Conservation (phyloP, 2,329 filamentous ascomycete species). For the Alternaria sp. region DNA sequence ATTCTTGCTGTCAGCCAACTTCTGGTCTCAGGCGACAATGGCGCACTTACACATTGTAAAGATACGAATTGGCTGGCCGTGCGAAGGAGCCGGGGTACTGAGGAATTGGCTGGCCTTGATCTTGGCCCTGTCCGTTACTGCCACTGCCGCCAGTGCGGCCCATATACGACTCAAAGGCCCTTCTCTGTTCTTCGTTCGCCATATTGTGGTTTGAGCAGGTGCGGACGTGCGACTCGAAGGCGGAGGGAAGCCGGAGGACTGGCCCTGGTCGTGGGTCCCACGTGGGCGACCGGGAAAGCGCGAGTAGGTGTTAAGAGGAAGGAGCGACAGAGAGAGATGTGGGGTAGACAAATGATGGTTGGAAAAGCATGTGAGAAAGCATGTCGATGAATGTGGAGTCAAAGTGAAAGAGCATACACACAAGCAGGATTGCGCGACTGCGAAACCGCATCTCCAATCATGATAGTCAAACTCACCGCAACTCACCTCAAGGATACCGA, state of each 20-base stretch:
- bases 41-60: conserved; percentile 36
- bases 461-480: background rate
- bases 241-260: conserved; percentile 16
- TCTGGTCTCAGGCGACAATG: background rate
- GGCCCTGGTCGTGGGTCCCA: conserved; percentile 2
- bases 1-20: conserved; percentile 9
- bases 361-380: background rate
- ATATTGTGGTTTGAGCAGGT: conserved; percentile 22
- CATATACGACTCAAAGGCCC: conserved; percentile 42
- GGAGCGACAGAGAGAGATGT: background rate
- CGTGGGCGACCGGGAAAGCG: conserved; percentile 1
- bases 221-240: conserved; percentile 12
- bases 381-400: background rate
- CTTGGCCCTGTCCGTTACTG: conserved; percentile 5
- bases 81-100: conserved; percentile 26
- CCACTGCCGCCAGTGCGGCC: conserved; percentile 17
- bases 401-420: conserved; percentile 19
- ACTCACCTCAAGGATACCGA: background rate
- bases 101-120: conserved; percentile 21
- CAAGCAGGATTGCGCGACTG: background rate
- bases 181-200: conserved; percentile 39
- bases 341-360: background rate
- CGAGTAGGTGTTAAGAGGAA: background rate
- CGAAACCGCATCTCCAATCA: background rate
- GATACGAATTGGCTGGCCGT: conserved; percentile 26